Evolutionary conservation across 2,329 filamentous ascomycete species (phyloP).

Genomic region (Gaeumannomyces sp.): DNA sequence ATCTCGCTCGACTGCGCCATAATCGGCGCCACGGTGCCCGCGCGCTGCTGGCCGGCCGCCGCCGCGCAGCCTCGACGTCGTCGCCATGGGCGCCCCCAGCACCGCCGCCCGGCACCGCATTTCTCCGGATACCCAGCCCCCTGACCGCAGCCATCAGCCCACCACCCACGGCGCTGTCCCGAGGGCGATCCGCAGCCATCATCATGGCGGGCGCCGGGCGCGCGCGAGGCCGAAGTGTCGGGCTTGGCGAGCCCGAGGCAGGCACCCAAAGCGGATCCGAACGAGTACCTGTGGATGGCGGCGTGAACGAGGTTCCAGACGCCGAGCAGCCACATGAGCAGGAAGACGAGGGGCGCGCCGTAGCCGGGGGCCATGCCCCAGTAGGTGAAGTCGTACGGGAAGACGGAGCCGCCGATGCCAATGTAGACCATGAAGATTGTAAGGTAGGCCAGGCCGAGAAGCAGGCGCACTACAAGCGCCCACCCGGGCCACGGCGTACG

Average conservation of each 20-base stretch:
- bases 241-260: neutral
- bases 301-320: slow-evolving; percentile 13
- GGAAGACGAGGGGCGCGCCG: slow-evolving; percentile 27
- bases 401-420: slow-evolving; percentile 26
- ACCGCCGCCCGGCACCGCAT: too few species aligned
- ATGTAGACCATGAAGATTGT: slow-evolving; percentile 30
- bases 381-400: slow-evolving; percentile 29
- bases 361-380: slow-evolving; percentile 27
- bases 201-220: neutral
- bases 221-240: too few species aligned
- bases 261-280: slow-evolving; percentile 5
- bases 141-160: neutral
- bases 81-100: neutral
- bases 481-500: slow-evolving; percentile 26
- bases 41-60: neutral
- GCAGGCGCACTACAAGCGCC: slow-evolving; percentile 24
- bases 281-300: slow-evolving; percentile 11
- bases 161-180: too few species aligned
- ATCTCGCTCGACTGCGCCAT: neutral
- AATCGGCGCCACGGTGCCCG: neutral
- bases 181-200: neutral
- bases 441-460: slow-evolving; percentile 28
- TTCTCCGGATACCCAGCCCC: neutral
- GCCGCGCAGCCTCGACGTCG: neutral
- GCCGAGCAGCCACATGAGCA: slow-evolving; percentile 30